These are phyloP conservation scores for Coprinopsis sp. DNA, from an alignment of 768 basidiomycete species.

Conservation along the genomic window DNA sequence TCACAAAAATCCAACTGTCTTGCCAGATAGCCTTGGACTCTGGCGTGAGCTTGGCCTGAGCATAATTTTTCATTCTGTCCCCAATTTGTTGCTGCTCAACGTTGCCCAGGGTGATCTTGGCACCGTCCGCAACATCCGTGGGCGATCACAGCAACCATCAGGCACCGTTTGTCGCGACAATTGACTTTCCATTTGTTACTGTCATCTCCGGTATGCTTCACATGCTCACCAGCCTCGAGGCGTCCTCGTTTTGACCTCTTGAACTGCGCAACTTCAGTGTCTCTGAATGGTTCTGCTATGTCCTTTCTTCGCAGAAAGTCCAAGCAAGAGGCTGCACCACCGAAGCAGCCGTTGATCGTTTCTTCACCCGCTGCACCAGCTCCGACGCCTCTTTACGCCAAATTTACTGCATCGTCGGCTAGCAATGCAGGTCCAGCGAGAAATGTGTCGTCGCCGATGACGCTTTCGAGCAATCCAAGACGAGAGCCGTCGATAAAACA, in stretches of 20 bases:
- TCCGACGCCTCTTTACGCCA: constrained; percentile 38
- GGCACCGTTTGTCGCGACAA: constrained; percentile 4
- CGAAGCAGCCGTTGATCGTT: constrained; percentile 12
- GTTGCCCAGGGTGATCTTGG: too few species aligned
- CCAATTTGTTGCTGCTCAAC: too few species aligned
- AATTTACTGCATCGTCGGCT: constrained; percentile 30
- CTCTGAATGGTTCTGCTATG: constrained; percentile 34
- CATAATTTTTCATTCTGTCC: too few species aligned
- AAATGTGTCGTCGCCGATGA: constrained; percentile 35
- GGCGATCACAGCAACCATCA: constrained; percentile 6
- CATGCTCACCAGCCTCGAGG: constrained; percentile 9
- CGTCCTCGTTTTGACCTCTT: background rate
- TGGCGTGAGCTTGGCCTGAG: too few species aligned
- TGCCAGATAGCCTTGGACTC: too few species aligned
- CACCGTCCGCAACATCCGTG: too few species aligned
- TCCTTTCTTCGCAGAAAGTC: constrained; percentile 53
- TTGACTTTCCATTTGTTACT: background rate
- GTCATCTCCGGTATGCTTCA: constrained; percentile 1
- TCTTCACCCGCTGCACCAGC: constrained; percentile 13
- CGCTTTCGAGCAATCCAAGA: constrained; percentile 21
- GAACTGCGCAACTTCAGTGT: background rate
- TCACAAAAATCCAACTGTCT: too few species aligned
- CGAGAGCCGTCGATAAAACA: constrained; percentile 12
- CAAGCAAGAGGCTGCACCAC: constrained; percentile 26
- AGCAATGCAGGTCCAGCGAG: constrained; percentile 18